Base-by-base conservation (phyloP, 495 filamentous ascomycete species). In the Lasiosphaeria miniovina region DNA sequence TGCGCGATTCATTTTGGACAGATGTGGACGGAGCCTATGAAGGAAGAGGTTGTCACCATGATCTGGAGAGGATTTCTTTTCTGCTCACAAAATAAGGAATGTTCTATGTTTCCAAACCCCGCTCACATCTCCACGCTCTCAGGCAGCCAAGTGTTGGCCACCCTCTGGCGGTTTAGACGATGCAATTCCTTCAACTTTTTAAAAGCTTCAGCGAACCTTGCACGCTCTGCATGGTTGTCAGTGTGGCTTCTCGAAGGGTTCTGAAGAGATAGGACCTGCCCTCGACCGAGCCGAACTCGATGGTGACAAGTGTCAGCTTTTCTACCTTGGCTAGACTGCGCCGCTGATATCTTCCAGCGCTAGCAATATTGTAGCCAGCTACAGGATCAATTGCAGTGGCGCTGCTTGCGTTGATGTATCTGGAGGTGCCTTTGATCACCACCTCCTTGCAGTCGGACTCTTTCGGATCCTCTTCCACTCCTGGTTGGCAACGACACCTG, bases 161-260 rank as follows among this genome's bases (percentile, higher is more conserved):
- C 38, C 38, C 48, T 31, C 17, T 11, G 48, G n/a, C 48, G 48
- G 48, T 50, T 50, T 4, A 50, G n/a, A 32, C 48, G 48, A 50
- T 50, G 48, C 31, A 61, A 33, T 46, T 53, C 36, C 32, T 48
- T 46, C 49, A 61, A 38, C 12, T 36, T 12, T 14, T 43, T 49
- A 52, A 61, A 56, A 51, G 35, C 24, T n/a, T 55, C 34, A 8
- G 49, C 59, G 45, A 61, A 61, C 31, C 36, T 46, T 12, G 33
- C 24, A 12, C 55, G 34, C 35, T 58, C 55, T 52, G 48, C 8
- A 36, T 24, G 17, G 7, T 41, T 41, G 38, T 41, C 14, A 41
- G 38, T 14, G 8, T 14, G 38, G 7, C 38, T 41, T 41, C 14
- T 41, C 38, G 2, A 41, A 41, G 38, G 38, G 38, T 14, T 14